phyloP scores from a whole-genome alignment of 2,329 filamentous ascomycete genomes.

The Cercospora sp. region DNA sequence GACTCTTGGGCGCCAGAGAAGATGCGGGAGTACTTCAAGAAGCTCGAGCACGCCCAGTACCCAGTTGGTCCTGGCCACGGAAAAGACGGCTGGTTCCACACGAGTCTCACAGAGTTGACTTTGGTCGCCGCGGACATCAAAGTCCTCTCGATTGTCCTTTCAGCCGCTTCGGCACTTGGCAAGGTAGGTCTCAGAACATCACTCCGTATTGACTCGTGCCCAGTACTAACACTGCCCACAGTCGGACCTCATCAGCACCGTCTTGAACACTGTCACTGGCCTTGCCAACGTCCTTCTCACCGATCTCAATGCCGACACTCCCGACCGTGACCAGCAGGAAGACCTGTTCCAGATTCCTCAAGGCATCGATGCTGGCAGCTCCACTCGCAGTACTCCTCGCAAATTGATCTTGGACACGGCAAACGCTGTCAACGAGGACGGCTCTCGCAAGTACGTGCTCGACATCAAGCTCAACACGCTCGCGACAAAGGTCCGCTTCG shows the following conservation, averaged over 20 bases:
- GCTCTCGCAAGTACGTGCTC: conserved; percentile 57
- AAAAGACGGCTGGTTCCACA: conserved; percentile 58
- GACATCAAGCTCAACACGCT: conserved; percentile 62
- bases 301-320: conserved; percentile 48
- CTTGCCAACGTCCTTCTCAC: conserved; percentile 25
- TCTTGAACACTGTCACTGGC: conserved; percentile 23
- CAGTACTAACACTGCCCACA: conserved; percentile 44
- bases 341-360: conserved; percentile 62
- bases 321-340: conserved; percentile 48
- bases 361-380: conserved; percentile 17
- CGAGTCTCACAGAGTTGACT: conserved; percentile 52
- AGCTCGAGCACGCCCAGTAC: conserved; percentile 58
- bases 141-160: conserved; percentile 54
- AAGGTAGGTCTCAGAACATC: conserved; percentile 46
- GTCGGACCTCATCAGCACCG: conserved; percentile 33
- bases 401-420: conserved; percentile 56
- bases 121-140: conserved; percentile 56
- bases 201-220: background rate
- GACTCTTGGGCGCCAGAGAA: conserved; percentile 57
- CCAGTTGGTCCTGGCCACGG: conserved; percentile 53
- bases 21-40: conserved; percentile 59
- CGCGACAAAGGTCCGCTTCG: conserved; percentile 66
- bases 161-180: conserved; percentile 55
- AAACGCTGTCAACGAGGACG: conserved; percentile 52
- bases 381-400: conserved; percentile 53